These are phyloP conservation scores for Xylaria venustula DNA, from an alignment of 495 filamentous ascomycete genomes.

Conservation along the genomic window DNA sequence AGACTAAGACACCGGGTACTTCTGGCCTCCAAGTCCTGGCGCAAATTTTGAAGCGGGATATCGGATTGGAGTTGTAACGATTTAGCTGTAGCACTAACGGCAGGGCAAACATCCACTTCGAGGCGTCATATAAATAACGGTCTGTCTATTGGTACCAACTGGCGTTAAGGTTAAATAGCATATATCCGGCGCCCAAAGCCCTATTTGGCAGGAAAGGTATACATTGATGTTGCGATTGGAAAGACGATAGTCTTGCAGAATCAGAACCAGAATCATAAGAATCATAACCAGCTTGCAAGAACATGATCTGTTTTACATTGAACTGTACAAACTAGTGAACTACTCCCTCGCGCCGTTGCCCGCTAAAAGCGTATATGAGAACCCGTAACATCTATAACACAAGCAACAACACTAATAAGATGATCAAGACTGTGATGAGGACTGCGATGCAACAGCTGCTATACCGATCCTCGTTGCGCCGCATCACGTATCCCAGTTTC, in stretches of 20 bases:
- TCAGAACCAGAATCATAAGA: not conserved
- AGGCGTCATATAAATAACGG: constrained; percentile 4
- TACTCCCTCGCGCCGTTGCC: constrained; percentile 4
- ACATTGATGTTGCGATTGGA: not conserved
- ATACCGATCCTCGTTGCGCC: constrained; percentile 86
- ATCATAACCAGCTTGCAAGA: too few relatives aligned
- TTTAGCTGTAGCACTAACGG: not conserved
- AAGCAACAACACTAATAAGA: constrained; percentile 72
- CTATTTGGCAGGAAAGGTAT: not conserved
- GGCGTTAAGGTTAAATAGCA: constrained; percentile 15
- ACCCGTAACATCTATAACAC: constrained; percentile 39
- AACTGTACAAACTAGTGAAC: constrained; percentile 12
- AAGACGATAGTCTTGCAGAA: not conserved
- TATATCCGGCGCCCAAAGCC: not conserved
- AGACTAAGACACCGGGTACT: constrained; percentile 51
- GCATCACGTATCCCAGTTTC: constrained; percentile 78
- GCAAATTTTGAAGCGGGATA: constrained; percentile 57
- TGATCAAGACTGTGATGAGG: constrained; percentile 79
- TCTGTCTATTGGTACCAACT: not conserved
- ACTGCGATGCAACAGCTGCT: constrained; percentile 91
- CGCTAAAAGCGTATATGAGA: constrained; percentile 1
- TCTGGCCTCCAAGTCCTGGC: constrained; percentile 59
- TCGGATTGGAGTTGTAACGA: constrained; percentile 47
- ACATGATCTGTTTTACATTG: not conserved
- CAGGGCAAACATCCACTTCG: not conserved